Evolutionary conservation across 345 rosid species (phyloP).

Genomic region (Rhodamnia rubescens): DNA sequence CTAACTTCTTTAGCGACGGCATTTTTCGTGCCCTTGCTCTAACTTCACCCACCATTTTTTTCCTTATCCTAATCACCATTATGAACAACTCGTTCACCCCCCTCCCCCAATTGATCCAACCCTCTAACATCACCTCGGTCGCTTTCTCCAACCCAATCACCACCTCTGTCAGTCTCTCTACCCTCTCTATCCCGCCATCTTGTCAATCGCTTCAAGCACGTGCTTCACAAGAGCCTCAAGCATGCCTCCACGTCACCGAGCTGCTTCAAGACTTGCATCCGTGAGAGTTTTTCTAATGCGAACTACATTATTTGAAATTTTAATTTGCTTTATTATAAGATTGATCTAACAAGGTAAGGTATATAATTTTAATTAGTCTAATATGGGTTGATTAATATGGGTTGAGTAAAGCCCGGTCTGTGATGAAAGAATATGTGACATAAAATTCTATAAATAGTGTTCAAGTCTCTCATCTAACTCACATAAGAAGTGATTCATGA

Average conservation of each 20-base stretch:
- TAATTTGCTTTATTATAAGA: too few species aligned
- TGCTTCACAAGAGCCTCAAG: background rate
- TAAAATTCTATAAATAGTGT: too few species aligned
- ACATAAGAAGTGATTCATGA: too few species aligned
- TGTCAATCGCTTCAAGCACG: background rate
- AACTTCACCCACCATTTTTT: background rate
- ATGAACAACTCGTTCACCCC: background rate
- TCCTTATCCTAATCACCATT: background rate
- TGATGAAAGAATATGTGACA: too few species aligned
- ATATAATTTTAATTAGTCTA: too few species aligned
- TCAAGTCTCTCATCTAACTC: too few species aligned
- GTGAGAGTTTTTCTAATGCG: too few species aligned
- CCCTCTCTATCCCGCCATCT: background rate
- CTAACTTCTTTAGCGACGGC: background rate
- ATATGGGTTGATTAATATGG: too few species aligned
- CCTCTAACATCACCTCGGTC: background rate
- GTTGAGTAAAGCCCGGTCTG: too few species aligned
- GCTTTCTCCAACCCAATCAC: background rate
- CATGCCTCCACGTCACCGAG: background rate
- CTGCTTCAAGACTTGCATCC: background rate
- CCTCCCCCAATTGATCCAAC: background rate
- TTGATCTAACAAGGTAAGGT: too few species aligned
- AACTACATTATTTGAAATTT: too few species aligned
- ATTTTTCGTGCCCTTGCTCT: background rate
- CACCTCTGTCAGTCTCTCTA: background rate